A percentile compares a stretch with the other conserved stretches of the same genome.
These are phyloP conservation scores for Mycena belliarum DNA, from an alignment of 768 basidiomycete species.

Conservation along the genomic window DNA sequence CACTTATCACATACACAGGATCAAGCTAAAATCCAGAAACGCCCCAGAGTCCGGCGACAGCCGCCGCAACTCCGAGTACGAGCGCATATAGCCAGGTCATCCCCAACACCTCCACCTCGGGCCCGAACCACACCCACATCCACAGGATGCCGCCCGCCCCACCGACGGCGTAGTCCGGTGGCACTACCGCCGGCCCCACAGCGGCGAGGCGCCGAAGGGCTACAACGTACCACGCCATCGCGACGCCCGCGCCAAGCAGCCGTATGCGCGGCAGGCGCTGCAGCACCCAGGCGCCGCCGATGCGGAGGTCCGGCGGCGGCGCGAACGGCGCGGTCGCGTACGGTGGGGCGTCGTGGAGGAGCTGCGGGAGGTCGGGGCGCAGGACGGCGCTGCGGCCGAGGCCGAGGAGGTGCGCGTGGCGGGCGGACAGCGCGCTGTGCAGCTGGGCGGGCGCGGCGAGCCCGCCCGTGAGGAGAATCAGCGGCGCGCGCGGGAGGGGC, in stretches of 20 bases:
- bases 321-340: conserved; percentile 36
- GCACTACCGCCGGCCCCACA: neutral
- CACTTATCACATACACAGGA: no score
- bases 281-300: neutral
- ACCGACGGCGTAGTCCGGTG: conserved; percentile 30
- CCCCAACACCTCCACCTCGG: neutral
- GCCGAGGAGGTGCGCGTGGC: conserved; percentile 75
- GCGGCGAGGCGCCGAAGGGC: neutral
- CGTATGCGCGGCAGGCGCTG: no score
- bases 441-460: conserved; percentile 62
- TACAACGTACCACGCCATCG: conserved; percentile 38
- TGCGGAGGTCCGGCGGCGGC: conserved; percentile 36
- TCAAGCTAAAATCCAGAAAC: no score
- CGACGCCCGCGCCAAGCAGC: no score
- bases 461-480: conserved; percentile 82
- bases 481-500: conserved; percentile 43
- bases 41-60: no score
- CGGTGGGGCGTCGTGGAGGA: conserved; percentile 30
- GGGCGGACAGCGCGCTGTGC: conserved; percentile 47
- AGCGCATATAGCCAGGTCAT: neutral
- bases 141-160: conserved; percentile 38
- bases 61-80: neutral
- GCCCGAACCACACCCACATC: conserved; percentile 51
- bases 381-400: conserved; percentile 69
- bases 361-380: conserved; percentile 58